Conservation (phyloP, 1,284 basidiomycete species). For the Cutaneotrichosporon cutaneum region DNA sequence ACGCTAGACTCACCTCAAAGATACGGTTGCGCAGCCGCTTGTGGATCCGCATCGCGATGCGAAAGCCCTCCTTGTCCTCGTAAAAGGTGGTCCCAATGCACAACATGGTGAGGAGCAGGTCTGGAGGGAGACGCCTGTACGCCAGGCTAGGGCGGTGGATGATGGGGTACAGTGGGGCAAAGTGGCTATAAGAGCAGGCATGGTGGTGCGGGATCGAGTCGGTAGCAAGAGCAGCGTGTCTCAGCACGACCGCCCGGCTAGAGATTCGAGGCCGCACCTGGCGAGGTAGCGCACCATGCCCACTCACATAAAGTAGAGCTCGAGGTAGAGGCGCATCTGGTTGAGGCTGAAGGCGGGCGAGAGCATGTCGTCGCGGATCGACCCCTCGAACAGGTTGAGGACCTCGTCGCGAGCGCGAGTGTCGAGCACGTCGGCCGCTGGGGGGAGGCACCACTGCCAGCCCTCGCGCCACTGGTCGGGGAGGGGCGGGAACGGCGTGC, state of each 20-base stretch:
- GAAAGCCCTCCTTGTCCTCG: conserved; percentile 24
- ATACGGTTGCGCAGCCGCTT: conserved; percentile 28
- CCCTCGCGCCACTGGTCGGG: conserved; percentile 7
- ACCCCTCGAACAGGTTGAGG: conserved; percentile 13
- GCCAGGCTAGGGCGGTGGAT: conserved; percentile 30
- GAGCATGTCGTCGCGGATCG: conserved; percentile 12
- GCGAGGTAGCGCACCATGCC: conserved; percentile 6
- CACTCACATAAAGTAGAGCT: conserved; percentile 34
- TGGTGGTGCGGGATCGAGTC: not conserved
- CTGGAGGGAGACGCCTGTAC: conserved; percentile 28
- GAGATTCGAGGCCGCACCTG: not conserved
- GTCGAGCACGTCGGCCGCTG: conserved; percentile 4
- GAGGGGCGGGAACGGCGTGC: not conserved
- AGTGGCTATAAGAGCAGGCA: conserved; percentile 23
- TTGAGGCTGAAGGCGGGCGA: conserved; percentile 9
- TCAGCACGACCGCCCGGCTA: not conserved
- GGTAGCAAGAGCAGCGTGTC: conserved; percentile 1
- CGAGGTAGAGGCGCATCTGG: conserved; percentile 33
- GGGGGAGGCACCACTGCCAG: conserved; percentile 8
- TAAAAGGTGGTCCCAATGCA: conserved; percentile 32
- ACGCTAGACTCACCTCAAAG: conserved; percentile 25
- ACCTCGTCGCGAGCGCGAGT: conserved; percentile 7
- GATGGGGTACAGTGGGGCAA: conserved; percentile 34
- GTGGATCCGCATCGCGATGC: conserved; percentile 23
- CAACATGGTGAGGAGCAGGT: conserved; percentile 32